Base-by-base conservation (phyloP, 2,329 filamentous ascomycete species). In the Stemphylium vesicarium region DNA sequence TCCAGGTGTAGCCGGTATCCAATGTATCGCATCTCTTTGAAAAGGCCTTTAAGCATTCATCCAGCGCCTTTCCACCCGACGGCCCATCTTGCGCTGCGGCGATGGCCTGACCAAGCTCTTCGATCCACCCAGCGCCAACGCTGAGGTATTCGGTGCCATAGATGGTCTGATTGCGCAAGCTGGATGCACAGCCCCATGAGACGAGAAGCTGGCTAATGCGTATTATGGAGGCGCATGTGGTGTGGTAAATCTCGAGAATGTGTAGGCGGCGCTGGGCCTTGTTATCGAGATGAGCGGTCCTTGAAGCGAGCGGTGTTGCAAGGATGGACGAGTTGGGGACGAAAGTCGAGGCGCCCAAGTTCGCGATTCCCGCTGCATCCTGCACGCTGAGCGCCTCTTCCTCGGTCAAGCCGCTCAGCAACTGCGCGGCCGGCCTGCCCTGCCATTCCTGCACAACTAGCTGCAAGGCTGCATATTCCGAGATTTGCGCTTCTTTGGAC, bases 361-460 rank as follows among this genome's bases (percentile, higher is more conserved):
- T 88, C 53, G 84, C 84, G 24, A 86, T 81, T 16, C 88, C 89
- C 11, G 88, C 85, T 13, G 89, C 89, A 66, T 90, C 89, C 66
- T 90, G 87, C 40, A 96, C 78, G 66, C 91, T 92, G 51, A 87
- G 83, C 13, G 87, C 81, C 79, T 96, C 91, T 64, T 95, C 91
- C 41, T 88, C 87, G 0, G 91, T 92, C 52, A 94, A 85, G 1
- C 87, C 85, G 12, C 84, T 84, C 37, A 87, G 81, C 1, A 97
- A 83, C 65, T 92, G 88, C 40, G 82, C 82, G n/a, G 85, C 82
- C n/a, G 92, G 81, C 32, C 92, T 86, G 60, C 84, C 85, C 77
- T 98, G 94, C 81, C 89, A 90, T 81, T 98, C 95, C 40, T 95
- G 78, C 6, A 96, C 80, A 2, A 88, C 88, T 38, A 96, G 82